phyloP scores from a whole-genome alignment of 2,329 filamentous ascomycete genomes.

The Pseudocercospora pini-densiflorae region DNA sequence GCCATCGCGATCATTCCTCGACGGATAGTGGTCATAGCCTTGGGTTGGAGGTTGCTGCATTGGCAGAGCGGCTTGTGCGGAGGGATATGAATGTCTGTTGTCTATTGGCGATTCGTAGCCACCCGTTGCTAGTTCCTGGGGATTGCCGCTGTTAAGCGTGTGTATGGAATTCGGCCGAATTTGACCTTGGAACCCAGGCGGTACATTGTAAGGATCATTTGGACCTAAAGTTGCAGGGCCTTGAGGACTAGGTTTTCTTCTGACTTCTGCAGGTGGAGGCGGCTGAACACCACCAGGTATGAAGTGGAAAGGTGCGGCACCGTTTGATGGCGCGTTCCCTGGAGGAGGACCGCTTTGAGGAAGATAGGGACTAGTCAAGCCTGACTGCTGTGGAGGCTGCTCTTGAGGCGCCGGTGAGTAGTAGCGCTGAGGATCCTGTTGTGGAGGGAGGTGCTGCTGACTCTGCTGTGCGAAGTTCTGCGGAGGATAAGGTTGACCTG shows the following conservation, averaged over 20 bases:
- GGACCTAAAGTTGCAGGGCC: conserved; percentile 30
- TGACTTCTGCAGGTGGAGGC: conserved; percentile 26
- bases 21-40: conserved; percentile 31
- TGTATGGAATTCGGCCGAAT: conserved; percentile 46
- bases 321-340: conserved; percentile 22
- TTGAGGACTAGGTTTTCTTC: conserved; percentile 37
- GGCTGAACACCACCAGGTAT: conserved; percentile 40
- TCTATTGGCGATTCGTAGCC: conserved; percentile 54
- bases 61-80: conserved; percentile 32
- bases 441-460: conserved; percentile 36
- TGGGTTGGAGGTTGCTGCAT: conserved; percentile 32
- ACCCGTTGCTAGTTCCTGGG: conserved; percentile 54
- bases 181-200: conserved; percentile 40
- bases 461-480: conserved; percentile 38
- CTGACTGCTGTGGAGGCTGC: conserved; percentile 36
- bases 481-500: conserved; percentile 33
- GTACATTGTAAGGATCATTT: conserved; percentile 45
- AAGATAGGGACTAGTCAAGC: conserved; percentile 33
- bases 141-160: conserved; percentile 45
- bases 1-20: conserved; percentile 26
- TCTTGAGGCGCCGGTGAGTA: conserved; percentile 45
- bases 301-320: conserved; percentile 43
- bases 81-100: conserved; percentile 47
- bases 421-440: conserved; percentile 42
- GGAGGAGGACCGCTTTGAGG: conserved; percentile 31